Evolutionary conservation across 208 protist species (phyloP).

Genomic region (Acanthamoeba sp.): DNA sequence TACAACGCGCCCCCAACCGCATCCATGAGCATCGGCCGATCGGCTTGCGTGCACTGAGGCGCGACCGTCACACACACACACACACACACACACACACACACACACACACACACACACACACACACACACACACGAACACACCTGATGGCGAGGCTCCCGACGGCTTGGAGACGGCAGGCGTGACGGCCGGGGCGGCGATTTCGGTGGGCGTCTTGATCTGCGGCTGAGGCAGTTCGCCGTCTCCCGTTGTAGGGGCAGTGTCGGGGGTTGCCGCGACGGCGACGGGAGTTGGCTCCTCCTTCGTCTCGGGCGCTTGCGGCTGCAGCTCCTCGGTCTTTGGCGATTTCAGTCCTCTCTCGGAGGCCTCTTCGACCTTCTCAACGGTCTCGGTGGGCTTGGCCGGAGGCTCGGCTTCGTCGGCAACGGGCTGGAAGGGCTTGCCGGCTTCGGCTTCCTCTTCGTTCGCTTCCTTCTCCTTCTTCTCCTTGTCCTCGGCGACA

Average conservation of each 20-base stretch:
- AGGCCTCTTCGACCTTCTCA: background rate
- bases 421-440: too few species aligned
- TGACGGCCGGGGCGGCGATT: background rate
- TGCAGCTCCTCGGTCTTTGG: background rate
- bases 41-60: background rate
- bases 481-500: background rate
- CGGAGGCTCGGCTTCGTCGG: background rate
- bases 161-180: background rate
- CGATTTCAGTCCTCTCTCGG: background rate
- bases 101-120: too few species aligned
- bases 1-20: background rate
- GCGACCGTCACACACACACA: too few species aligned
- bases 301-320: background rate
- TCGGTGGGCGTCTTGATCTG: background rate
- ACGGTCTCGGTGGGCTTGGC: background rate
- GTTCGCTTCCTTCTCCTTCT: background rate
- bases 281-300: background rate
- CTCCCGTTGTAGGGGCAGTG: background rate
- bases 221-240: background rate
- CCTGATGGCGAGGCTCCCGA: background rate
- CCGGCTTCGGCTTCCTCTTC: background rate
- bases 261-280: background rate
- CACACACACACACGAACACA: too few species aligned
- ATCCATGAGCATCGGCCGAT: background rate
- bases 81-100: too few species aligned